Evolutionary conservation across 768 basidiomycete genomes (phyloP).

Genomic region (Naganishia vishniacii): DNA sequence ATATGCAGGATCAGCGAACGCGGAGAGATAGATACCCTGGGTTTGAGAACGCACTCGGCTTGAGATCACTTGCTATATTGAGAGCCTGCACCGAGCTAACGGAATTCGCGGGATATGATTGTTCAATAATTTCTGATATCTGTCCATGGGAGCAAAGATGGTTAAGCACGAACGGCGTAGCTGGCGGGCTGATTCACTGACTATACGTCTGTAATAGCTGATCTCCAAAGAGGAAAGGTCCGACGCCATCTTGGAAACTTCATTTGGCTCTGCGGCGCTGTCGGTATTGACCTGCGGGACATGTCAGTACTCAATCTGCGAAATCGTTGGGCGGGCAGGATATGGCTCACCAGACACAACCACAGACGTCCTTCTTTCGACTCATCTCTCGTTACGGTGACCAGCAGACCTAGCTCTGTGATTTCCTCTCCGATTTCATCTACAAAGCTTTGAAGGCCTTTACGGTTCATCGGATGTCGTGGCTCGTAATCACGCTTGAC

Average conservation of each 20-base stretch:
- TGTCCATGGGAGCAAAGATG: neutral
- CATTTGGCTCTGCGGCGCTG: slow-evolving; percentile 23
- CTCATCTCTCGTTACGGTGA: slow-evolving; percentile 12
- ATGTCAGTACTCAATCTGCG: neutral
- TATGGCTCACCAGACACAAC: slow-evolving; percentile 36
- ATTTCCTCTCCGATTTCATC: slow-evolving; percentile 30
- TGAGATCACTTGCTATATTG: slow-evolving; percentile 21
- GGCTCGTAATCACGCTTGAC: slow-evolving; percentile 28
- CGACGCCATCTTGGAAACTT: slow-evolving; percentile 31
- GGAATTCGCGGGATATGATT: slow-evolving; percentile 45
- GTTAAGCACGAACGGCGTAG: too few relatives aligned
- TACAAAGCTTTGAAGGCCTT: slow-evolving; percentile 7
- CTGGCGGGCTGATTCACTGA: too few relatives aligned
- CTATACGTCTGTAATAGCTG: slow-evolving; percentile 37
- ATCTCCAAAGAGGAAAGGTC: slow-evolving; percentile 41
- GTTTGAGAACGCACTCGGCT: neutral
- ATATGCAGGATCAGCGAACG: neutral
- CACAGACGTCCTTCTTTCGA: slow-evolving; percentile 31
- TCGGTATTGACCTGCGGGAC: slow-evolving; percentile 38
- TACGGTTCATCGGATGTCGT: neutral
- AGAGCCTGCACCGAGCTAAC: slow-evolving; percentile 37
- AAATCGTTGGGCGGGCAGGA: neutral
- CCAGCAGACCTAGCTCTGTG: slow-evolving; percentile 36
- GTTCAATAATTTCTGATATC: slow-evolving; percentile 36
- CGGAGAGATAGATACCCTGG: neutral